Base-by-base conservation (phyloP, 768 basidiomycete species). In the Gloeopeniophorella convolvens region DNA sequence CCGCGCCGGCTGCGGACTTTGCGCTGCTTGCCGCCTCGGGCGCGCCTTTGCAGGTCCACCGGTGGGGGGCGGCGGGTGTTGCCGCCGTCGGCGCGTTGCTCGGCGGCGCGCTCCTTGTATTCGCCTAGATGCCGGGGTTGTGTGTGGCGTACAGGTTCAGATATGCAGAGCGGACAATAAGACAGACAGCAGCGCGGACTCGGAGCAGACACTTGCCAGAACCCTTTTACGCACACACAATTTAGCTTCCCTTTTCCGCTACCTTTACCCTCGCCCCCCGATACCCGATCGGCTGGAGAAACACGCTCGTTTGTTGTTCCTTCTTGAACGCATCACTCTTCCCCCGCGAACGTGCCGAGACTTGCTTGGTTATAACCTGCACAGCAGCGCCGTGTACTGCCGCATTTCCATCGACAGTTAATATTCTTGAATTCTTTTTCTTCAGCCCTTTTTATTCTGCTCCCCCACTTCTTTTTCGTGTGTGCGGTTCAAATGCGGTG, bases 281-380 rank as follows among this genome's bases (percentile, higher is more conserved):
- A 55, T 55, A 51, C 50, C 54, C 54, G 34, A 36, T 50, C 39
- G 26, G 24, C 35, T 18, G 39, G 44, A 42, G 40, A 55, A 51
- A 51, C 39, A 51, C 50, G 39, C 40, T 52, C 54, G 18, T 55
- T 55, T 51, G 27, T 51, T 41, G 35, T 39, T 51, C 50, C 26
- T 20, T 41, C 32, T 32, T n/a, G n/a, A n/a, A n/a, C n/a, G n/a
- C n/a, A n/a, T n/a, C n/a, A n/a, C n/a, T n/a, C n/a, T n/a, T n/a
- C n/a, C n/a, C n/a, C n/a, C n/a, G n/a, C n/a, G n/a, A n/a, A n/a
- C n/a, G n/a, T n/a, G n/a, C n/a, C n/a, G n/a, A n/a, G n/a, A n/a
- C n/a, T n/a, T n/a, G n/a, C n/a, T n/a, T n/a, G n/a, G n/a, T n/a
- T n/a, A n/a, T n/a, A n/a, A n/a, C n/a, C n/a, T n/a, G n/a, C n/a